Base-by-base conservation (phyloP, 805 yeast genomes). In the Lipomyces mesembrius region DNA sequence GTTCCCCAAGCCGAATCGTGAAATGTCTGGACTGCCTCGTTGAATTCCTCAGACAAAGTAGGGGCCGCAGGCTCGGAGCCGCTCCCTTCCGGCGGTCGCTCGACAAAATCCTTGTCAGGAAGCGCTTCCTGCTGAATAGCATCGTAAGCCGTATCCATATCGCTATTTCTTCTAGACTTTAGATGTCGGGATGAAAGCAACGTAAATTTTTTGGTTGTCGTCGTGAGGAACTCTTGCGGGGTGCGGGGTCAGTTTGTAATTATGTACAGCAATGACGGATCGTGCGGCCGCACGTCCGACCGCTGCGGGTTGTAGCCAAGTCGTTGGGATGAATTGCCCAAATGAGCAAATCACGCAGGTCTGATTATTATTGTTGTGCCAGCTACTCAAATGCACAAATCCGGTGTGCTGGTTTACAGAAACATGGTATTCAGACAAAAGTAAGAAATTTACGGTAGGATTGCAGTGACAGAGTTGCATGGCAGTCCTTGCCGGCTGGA, bases 61-160 rank as follows among this genome's bases (percentile, higher is more conserved):
- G 46, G 69, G 46, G 35, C 22, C 8, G 37, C 35, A 61, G 9
- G 43, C 55, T 11, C 53, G 59, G 14, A n/a, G 37, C 62, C 12
- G 59, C 62, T 2, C 2, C 57, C 14, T 14, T 55, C 51, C 39
- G 27, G 46, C 2, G 34, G 64, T n/a, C 39, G 55, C 20, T 49
- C 52, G 25, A 53, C 34, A 55, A 27, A 34, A 9, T 51, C 43
- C 39, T 55, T 20, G 58, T 62, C 67, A 6, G 65, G 67, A 17
- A 68, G 60, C 27, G 62, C 11, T 25, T 53, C 65, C 55, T 68
- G 71, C 43, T 68, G 71, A 43, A 68, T 68, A 2, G 71, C 60
- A 52, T 68, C 71, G 57, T 68, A 68, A 11, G 71, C 71, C 20
- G 71, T 68, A 43, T 68, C 71, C 71, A 68, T 68, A 5, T 43